Base-by-base conservation (phyloP, 2,329 filamentous ascomycete genomes). In the Clarireedia hainanense region DNA sequence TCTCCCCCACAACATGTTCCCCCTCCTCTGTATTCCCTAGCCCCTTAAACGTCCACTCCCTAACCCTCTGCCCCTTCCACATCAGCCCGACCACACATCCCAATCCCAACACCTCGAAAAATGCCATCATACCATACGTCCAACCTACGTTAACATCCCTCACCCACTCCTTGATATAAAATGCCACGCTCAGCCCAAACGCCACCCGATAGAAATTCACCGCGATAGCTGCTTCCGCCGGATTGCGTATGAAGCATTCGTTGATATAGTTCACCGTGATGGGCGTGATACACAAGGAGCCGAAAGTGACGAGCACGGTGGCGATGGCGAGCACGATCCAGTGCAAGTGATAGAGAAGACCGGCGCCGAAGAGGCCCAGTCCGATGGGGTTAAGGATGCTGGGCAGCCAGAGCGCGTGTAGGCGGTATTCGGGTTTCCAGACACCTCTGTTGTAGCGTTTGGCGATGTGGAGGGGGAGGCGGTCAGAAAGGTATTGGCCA, bases 401-500 rank as follows among this genome's bases (percentile, higher is more conserved):
- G 14, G 50, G 50, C 5, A 46, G 12, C 6, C 39, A 50, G 37
- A 34, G 34, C 9, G 34, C 39, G 10, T 52, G 30, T 4, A 68
- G 60, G 12, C 64, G 62, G 17, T 60, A 63, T 50, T 64, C 62
- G 1, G 65, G 64, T 34, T 61, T 56, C 50, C 60, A 58, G 7
- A 58, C 34, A 6, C 48, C 61, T 52, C 34, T 46, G 45, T 14
- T 52, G 36, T 50, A 14, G 37, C 48, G 30, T 23, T 50, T 26
- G 9, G 50, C 50, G 23, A 58, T 27, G 40, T 43, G 53, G 17
- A 74, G 63, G 0, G 72, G 70, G 3, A 73, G 60, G 4, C 67
- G 59, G 58, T 75, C 71, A 51, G 69, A 73, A 36, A 72, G 60
- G 27, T 67, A 64, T 55, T 68, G 67, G 5, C 69, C 71, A 50